phyloP scores from a whole-genome alignment of 805 yeast species.

The Wickerhamiella azyma region DNA sequence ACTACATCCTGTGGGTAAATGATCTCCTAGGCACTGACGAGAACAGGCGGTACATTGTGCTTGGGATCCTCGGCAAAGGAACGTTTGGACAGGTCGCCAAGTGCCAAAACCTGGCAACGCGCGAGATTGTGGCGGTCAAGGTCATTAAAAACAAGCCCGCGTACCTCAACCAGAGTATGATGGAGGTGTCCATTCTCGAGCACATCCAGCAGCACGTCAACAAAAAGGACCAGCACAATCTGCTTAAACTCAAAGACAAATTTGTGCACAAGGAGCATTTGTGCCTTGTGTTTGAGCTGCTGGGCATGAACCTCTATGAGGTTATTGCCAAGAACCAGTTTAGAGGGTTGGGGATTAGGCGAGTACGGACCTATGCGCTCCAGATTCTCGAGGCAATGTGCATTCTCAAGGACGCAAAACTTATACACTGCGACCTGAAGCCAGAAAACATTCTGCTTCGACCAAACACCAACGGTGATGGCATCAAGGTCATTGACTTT shows the following conservation, averaged over 20 bases:
- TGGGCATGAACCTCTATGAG: constrained; percentile 81
- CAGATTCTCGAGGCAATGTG: constrained; percentile 74
- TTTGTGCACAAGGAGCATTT: constrained; percentile 87
- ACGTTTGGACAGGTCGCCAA: constrained; percentile 97
- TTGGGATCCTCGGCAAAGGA: constrained; percentile 89
- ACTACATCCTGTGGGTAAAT: constrained; percentile 85
- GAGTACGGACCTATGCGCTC: constrained; percentile 62
- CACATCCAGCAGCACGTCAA: constrained; percentile 59
- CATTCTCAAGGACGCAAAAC: constrained; percentile 64
- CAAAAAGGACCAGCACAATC: constrained; percentile 57
- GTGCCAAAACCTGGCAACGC: constrained; percentile 67
- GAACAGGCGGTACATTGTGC: constrained; percentile 72
- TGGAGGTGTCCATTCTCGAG: constrained; percentile 80
- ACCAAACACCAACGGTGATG: constrained; percentile 60
- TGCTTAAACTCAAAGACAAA: constrained; percentile 68
- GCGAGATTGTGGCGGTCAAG: constrained; percentile 85
- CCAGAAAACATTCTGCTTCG: constrained; percentile 86
- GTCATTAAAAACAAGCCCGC: constrained; percentile 88
- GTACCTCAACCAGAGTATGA: constrained; percentile 76
- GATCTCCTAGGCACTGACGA: constrained; percentile 82
- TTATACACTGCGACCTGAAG: constrained; percentile 92
- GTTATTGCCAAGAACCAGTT: constrained; percentile 84
- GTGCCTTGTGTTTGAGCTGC: constrained; percentile 81
- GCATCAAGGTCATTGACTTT: constrained; percentile 85
- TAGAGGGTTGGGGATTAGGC: constrained; percentile 69